Evolutionary conservation across 2,329 filamentous ascomycete species (phyloP).

Genomic region (Nemania serpens): DNA sequence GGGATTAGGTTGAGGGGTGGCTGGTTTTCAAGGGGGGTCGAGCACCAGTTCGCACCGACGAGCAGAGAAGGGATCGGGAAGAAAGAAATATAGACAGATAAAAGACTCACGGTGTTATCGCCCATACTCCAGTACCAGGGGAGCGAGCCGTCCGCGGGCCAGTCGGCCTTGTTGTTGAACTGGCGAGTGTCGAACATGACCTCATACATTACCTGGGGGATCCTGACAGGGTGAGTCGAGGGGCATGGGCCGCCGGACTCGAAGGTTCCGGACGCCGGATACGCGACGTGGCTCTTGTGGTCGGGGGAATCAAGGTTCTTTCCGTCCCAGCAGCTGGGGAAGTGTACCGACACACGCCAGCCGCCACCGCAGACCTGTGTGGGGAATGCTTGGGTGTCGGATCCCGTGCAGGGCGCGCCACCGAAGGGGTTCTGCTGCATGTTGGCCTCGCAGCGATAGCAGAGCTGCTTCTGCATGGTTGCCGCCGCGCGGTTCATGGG

Average conservation of each 20-base stretch:
- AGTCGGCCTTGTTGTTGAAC: slow-evolving; percentile 42
- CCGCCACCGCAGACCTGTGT: slow-evolving; percentile 35
- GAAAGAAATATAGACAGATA: neutral
- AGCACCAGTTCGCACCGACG: no score
- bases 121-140: slow-evolving; percentile 42
- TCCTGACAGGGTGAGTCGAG: slow-evolving; percentile 38
- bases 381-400: slow-evolving; percentile 39
- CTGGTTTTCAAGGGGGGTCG: no score
- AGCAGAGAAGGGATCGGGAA: no score
- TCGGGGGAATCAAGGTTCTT: slow-evolving; percentile 41
- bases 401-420: slow-evolving; percentile 40
- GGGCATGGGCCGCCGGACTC: slow-evolving; percentile 39
- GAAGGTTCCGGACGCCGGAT: slow-evolving; percentile 39
- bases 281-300: slow-evolving; percentile 41
- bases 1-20: no score
- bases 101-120: slow-evolving; percentile 37
- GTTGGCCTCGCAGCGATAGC: slow-evolving; percentile 41
- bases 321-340: slow-evolving; percentile 43
- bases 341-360: slow-evolving; percentile 38
- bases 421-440: slow-evolving; percentile 41
- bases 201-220: slow-evolving; percentile 50
- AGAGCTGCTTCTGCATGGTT: slow-evolving; percentile 39
- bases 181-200: slow-evolving; percentile 47
- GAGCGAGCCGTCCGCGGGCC: slow-evolving; percentile 43
- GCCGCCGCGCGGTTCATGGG: slow-evolving; percentile 34